phyloP scores from a whole-genome alignment of 2,329 filamentous ascomycete species.

The Xylaria sp. region DNA sequence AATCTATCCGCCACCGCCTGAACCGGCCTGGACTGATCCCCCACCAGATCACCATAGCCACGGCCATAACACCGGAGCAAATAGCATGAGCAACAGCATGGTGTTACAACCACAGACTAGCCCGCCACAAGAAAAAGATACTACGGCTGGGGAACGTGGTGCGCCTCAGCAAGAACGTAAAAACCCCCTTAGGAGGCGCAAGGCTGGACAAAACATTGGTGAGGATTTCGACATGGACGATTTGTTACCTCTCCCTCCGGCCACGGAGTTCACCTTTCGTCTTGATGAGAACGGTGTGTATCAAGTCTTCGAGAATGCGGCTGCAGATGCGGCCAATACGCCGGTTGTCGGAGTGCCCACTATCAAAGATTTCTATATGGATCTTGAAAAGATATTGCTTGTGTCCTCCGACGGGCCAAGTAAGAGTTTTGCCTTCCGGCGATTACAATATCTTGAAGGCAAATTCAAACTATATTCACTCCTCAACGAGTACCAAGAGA shows the following conservation, averaged over 20 bases:
- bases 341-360: slow-evolving; percentile 89
- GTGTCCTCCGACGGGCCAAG: slow-evolving; percentile 95
- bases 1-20: slow-evolving; percentile 91
- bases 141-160: slow-evolving; percentile 40
- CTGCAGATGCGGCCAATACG: slow-evolving; percentile 68
- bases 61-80: slow-evolving; percentile 51
- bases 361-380: slow-evolving; percentile 94
- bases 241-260: slow-evolving; percentile 75
- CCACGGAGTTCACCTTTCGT: slow-evolving; percentile 77
- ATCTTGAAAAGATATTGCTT: slow-evolving; percentile 84
- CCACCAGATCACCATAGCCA: slow-evolving; percentile 56
- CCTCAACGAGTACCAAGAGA: slow-evolving; percentile 96
- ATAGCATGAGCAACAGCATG: slow-evolving; percentile 61
- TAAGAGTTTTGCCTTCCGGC: slow-evolving; percentile 96
- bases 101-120: slow-evolving; percentile 51
- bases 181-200: slow-evolving; percentile 70
- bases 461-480: slow-evolving; percentile 96
- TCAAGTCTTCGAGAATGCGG: slow-evolving; percentile 83
- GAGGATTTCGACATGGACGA: slow-evolving; percentile 90
- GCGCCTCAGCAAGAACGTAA: slow-evolving; percentile 53
- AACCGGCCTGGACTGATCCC: slow-evolving; percentile 81
- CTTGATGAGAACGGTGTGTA: slow-evolving; percentile 89
- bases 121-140: slow-evolving; percentile 41
- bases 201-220: slow-evolving; percentile 89
- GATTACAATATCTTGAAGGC: slow-evolving; percentile 93